Base-by-base conservation (phyloP, 2,329 filamentous ascomycete genomes). In the Tympanopsis confertula region DNA sequence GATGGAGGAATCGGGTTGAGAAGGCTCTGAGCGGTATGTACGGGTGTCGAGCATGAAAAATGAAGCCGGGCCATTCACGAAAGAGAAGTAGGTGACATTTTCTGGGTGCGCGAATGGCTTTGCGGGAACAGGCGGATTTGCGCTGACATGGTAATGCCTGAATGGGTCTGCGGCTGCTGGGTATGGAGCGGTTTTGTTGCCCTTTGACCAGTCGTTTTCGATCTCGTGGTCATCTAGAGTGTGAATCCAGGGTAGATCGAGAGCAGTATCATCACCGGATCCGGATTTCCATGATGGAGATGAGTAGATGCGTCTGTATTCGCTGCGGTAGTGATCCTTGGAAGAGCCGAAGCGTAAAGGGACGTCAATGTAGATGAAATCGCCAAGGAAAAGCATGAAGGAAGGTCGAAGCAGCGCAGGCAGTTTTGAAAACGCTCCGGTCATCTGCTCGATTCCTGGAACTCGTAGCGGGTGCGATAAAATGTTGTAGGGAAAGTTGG, bases 191-290 rank as follows among this genome's bases (percentile, higher is more conserved):
- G 73, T 78, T 29, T 68, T 71, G 51, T 80, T 80, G 15, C 66
- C 64, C 7, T 33, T 10, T 40, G 69, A 66, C 78, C 78, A 84
- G 55, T 83, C 78, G 41, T 84, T 84, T 12, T 68, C 68, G 37
- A 84, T 81, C 50, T 83, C 78, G 44, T 84, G 78, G 50, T 84
- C 78, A 46, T 84, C 78, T 15, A 81, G 69, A 5, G 78, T 78
- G 49, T 84, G 78, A 7, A 82, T 68, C 78, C 78, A 83, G 3
- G 78, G 78, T 1, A 82, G 57, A 10, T 66, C 56, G 13, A 61
- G 49, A 10, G 47, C 37, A 4, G 40, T 38, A 2, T 40, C 17
- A 4, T 46, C 41, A 3, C 65, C 61, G 17, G 65, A 63, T 2
- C 62, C 59, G 1, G 62, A 54, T 10, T 26, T 26, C 78, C 78